A percentile compares a stretch with the other conserved stretches of the same genome.
phyloP scores from a whole-genome alignment of 2,329 filamentous ascomycete species.

The Sclerotinia spermophila region DNA sequence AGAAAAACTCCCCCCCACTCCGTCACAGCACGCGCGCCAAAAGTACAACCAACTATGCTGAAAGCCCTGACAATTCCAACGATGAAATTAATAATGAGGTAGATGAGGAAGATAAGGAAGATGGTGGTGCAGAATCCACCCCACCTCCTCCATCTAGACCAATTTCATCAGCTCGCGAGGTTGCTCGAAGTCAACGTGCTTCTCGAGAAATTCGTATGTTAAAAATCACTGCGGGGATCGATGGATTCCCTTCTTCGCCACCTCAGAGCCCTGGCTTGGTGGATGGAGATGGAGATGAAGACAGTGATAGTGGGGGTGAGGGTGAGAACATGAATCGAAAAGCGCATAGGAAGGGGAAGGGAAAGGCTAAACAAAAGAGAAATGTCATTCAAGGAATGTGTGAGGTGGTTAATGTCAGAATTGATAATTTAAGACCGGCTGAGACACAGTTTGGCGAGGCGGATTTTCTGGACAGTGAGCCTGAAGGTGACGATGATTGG shows the following conservation, averaged over 20 bases:
- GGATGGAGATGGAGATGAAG: constrained; percentile 20
- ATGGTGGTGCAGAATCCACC: constrained; percentile 10
- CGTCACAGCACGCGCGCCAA: constrained; percentile 23
- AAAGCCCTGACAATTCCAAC: constrained; percentile 28
- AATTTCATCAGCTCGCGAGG: constrained; percentile 11
- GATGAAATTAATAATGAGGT: constrained; percentile 4
- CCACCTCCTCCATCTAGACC: neutral
- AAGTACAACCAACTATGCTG: constrained; percentile 29
- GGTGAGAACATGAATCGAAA: neutral
- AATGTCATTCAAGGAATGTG: constrained; percentile 63
- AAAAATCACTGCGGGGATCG: constrained; percentile 31
- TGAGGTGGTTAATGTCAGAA: constrained; percentile 63
- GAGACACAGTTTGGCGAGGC: constrained; percentile 67
- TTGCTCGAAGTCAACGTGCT: constrained; percentile 19
- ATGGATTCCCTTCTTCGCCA: constrained; percentile 24
- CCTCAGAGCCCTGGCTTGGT: constrained; percentile 13
- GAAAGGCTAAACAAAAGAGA: constrained; percentile 35
- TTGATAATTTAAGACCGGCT: constrained; percentile 71
- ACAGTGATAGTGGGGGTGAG: constrained; percentile 24
- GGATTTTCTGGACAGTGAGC: constrained; percentile 62
- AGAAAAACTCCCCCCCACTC: neutral
- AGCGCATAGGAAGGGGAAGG: neutral
- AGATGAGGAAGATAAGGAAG: constrained; percentile 19
- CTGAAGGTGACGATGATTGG: constrained; percentile 53
- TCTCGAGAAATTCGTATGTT: constrained; percentile 32